Base-by-base conservation (phyloP, 1,139 yeast genomes). In the Scheffersomyces illinoinensis region DNA sequence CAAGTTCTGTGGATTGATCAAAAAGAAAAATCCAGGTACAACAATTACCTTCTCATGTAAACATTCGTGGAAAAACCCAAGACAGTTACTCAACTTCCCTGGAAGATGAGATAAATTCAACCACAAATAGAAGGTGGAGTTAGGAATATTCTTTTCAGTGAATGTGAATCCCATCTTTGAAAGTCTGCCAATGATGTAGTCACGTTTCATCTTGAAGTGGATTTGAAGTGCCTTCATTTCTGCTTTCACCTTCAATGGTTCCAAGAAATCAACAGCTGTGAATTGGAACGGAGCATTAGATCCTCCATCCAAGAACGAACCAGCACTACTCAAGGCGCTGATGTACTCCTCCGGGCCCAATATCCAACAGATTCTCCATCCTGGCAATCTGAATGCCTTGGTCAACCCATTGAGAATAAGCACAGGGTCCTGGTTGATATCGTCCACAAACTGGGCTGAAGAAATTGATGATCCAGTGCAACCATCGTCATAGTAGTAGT, bases 311-410 rank as follows among this genome's bases (percentile, higher is more conserved):
- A 86, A 74, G 64, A 77, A 86, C 0, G 90, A 85, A 0, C 90
- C 91, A 2, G 89, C 88, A 53, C 88, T 83, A 56, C 87, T 79
- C 63, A 86, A 77, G 2, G 88, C 85, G 57, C 76, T 77, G 64
- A 86, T 84, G 67, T 86, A 86, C 57, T 84, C 85, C 68, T 85
- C 88, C 18, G 91, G 91, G 0, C 91, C 91, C 60, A 86, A 74
- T 59, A 86, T 77, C 91, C 91, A 86, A 66, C 90, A 86, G 19
- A 85, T 84, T 73, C 91, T 79, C 90, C 90, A 86, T 2, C 91
- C 91, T 2, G 91, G 90, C 57, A 86, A 77, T 63, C 91, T 78
- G 73, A 86, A 86, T 0, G 88, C 86, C 71, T 86, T 86, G 56
- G 91, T 86, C 54, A 86, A 76, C 2, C 91, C 91, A 69, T 86